Base-by-base conservation (phyloP, 257 asterid genomes). In the Ilex aquifolium region DNA sequence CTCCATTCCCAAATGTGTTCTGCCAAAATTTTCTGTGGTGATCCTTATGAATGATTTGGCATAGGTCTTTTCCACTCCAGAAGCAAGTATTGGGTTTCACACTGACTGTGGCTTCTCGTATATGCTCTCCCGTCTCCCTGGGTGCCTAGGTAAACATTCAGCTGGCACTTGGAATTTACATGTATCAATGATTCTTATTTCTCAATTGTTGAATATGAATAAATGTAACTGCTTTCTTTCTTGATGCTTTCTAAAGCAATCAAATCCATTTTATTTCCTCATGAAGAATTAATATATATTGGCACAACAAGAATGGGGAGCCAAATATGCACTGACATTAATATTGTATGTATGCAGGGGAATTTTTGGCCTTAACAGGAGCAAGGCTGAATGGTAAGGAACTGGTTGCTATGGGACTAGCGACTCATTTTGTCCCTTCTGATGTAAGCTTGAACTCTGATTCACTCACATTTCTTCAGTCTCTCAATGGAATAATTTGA, bases 41-140 rank as follows among this genome's bases (percentile, higher is more conserved):
- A 8, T 44, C 11, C 10, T 42, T 42, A 42, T 42, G 48, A 11
- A 42, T 42, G 48, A 42, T 10, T 16, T 54, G 7, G 5, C 51
- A 32, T 76, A 92, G 99, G 85, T 92, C 68, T 89, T 92, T 68
- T 76, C 99, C 29, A 92, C 95, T 57, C 99, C 99, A 32, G 99
- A 92, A 82, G 97, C 95, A 56, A 79, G 97, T 74, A 78, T 92
- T 65, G 99, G 99, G 56, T 87, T 80, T 72, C 99, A 92, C 52
- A 83, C 96, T 2, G 99, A 92, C 78, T 92, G 99, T 75, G 69
- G 99, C 71, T 89, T 92, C 78, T 92, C 99, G 5, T 92, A 87
- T 82, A 78, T 84, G 2, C 89, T 77, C 40, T 83, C 97, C 6
- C 94, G 69, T 60, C 88, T 92, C 61, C 95, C 91, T 21, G 96